These are phyloP conservation scores for Bipolaris victoriae DNA, from an alignment of 2,329 filamentous ascomycete species.

Conservation along the genomic window DNA sequence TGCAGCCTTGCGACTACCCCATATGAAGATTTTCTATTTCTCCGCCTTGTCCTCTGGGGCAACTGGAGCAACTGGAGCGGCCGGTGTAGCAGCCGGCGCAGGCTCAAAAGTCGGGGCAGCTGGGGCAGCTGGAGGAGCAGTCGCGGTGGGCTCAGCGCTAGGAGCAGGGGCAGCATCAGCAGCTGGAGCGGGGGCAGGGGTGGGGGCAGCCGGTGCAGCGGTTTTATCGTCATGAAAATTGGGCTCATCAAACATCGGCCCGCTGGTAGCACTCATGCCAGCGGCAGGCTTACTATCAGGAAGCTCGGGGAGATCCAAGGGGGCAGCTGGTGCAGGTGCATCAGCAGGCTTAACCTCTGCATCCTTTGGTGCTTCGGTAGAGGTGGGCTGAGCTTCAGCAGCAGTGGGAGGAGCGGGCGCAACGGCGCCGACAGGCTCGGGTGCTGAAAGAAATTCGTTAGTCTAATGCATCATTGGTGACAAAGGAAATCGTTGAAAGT, in stretches of 20 bases:
- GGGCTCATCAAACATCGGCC: conserved; percentile 44
- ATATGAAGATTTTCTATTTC: conserved; percentile 2
- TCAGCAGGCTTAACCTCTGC: conserved; percentile 27
- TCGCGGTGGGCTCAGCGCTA: not conserved
- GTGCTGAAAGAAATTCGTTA: conserved; percentile 35
- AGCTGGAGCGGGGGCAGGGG: not conserved
- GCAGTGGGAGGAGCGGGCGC: conserved; percentile 40
- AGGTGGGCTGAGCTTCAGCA: conserved; percentile 30
- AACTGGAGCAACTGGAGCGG: not conserved
- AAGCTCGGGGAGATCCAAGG: conserved; percentile 30
- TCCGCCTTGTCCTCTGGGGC: conserved; percentile 9
- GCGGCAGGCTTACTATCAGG: conserved; percentile 39
- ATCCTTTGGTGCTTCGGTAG: conserved; percentile 23
- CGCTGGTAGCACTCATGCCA: conserved; percentile 50
- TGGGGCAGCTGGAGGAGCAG: conserved; percentile 2
- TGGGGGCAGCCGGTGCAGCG: conserved; percentile 17
- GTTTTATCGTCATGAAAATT: conserved; percentile 31
- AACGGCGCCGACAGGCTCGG: conserved; percentile 41
- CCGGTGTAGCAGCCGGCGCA: not conserved
- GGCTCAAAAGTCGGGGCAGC: not conserved
- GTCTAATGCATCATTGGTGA: conserved; percentile 28
- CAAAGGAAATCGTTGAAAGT: conserved; percentile 8
- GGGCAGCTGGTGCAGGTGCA: conserved; percentile 18
- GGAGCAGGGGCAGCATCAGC: conserved; percentile 19
- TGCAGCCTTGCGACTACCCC: not conserved